phyloP scores from a whole-genome alignment of 177 flowering plant species.

The Vitis hybrid region DNA sequence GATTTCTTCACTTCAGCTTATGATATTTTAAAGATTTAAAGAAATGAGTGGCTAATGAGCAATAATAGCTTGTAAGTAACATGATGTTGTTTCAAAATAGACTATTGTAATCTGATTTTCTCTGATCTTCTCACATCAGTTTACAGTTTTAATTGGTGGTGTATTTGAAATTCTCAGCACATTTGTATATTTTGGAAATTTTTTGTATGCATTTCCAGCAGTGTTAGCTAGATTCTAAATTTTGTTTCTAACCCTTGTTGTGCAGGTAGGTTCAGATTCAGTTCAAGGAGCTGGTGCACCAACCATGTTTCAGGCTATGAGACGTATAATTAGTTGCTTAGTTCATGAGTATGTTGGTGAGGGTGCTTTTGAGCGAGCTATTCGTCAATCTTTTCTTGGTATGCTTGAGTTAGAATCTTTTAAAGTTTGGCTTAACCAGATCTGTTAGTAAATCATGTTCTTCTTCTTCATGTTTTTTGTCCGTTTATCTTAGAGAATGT shows the following conservation, averaged over 20 bases:
- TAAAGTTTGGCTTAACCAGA: background rate
- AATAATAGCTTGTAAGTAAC: conserved; percentile 1
- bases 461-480: background rate
- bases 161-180: background rate
- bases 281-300: conserved; percentile 96
- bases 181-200: background rate
- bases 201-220: conserved; percentile 1
- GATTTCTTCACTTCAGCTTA: background rate
- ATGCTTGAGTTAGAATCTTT: conserved; percentile 10
- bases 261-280: conserved; percentile 91
- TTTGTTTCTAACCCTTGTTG: conserved; percentile 6
- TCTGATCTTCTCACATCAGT: background rate
- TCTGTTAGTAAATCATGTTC: background rate
- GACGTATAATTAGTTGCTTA: conserved; percentile 66
- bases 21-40: background rate
- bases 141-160: background rate
- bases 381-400: conserved; percentile 91
- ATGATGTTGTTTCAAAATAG: background rate
- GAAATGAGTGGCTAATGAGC: conserved; percentile 1
- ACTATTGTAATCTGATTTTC: background rate
- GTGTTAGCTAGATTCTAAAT: background rate
- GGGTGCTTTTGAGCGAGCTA: conserved; percentile 71
- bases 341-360: conserved; percentile 51
- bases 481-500: background rate
- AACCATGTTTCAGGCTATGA: conserved; percentile 97